Evolutionary conservation across 2,329 filamentous ascomycete species (phyloP).

Genomic region (Aquanectria penicillioides): DNA sequence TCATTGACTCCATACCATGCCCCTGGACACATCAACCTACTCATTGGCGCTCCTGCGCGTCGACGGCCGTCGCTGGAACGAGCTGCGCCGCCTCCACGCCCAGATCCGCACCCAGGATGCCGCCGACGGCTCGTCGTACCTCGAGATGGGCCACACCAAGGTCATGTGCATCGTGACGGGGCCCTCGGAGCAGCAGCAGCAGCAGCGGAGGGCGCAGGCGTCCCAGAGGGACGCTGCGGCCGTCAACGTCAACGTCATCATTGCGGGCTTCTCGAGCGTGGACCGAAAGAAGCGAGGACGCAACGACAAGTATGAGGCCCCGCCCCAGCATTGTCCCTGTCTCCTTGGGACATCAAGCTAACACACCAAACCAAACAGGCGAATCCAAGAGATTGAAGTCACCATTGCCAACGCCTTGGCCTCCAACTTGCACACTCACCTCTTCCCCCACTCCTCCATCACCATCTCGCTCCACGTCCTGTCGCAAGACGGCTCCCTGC

Average conservation of each 20-base stretch:
- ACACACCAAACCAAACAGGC: conserved; percentile 60
- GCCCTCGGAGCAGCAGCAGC: conserved; percentile 72
- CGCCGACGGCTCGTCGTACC: conserved; percentile 91
- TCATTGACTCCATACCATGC: conserved; percentile 66
- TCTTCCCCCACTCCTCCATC: conserved; percentile 91
- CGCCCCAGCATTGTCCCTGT: neutral
- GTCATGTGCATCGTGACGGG: conserved; percentile 93
- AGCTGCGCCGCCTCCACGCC: conserved; percentile 86
- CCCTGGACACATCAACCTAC: conserved; percentile 94
- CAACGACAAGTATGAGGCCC: conserved; percentile 75
- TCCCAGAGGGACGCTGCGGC: conserved; percentile 60
- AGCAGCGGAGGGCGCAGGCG: conserved; percentile 53
- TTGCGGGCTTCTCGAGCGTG: conserved; percentile 88
- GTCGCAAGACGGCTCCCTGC: conserved; percentile 87
- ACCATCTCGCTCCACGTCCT: conserved; percentile 86
- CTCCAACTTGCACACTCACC: conserved; percentile 81
- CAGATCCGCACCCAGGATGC: conserved; percentile 93
- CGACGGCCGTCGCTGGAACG: conserved; percentile 94
- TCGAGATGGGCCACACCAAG: conserved; percentile 98
- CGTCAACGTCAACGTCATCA: conserved; percentile 82
- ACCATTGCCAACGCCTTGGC: conserved; percentile 82
- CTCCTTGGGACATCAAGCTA: neutral
- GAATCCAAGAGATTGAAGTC: conserved; percentile 81
- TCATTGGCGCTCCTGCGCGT: conserved; percentile 84
- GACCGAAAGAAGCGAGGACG: conserved; percentile 82